A percentile compares a stretch with the other conserved stretches of the same genome.
These are phyloP conservation scores for Neurospora sp. DNA, from an alignment of 495 filamentous ascomycete species.

Conservation along the genomic window DNA sequence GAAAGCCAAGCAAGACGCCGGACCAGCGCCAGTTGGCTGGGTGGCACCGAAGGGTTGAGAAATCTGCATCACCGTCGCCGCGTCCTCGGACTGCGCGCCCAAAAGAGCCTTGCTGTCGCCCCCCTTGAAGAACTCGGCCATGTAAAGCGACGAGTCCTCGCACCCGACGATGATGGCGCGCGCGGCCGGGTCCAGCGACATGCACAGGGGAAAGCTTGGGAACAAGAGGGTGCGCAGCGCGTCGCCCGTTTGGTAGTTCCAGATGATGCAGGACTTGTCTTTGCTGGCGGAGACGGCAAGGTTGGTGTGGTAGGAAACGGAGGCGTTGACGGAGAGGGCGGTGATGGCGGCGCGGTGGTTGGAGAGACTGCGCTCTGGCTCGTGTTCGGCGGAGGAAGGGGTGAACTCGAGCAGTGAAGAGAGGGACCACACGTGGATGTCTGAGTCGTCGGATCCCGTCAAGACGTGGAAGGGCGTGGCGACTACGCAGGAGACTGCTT, in stretches of 20 bases:
- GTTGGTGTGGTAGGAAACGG: conserved; percentile 51
- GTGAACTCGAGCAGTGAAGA: conserved; percentile 54
- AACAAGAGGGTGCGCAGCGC: conserved; percentile 72
- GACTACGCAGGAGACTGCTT: conserved; percentile 67
- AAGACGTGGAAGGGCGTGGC: conserved; percentile 68
- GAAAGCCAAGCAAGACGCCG: conserved; percentile 51
- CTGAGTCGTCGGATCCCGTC: conserved; percentile 81
- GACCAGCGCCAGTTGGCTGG: conserved; percentile 39
- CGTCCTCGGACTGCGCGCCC: conserved; percentile 43
- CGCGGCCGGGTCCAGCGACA: conserved; percentile 74
- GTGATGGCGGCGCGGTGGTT: conserved; percentile 75
- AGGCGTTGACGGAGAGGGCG: conserved; percentile 56
- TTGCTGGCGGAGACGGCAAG: conserved; percentile 68
- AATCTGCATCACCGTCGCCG: conserved; percentile 41
- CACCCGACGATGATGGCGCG: conserved; percentile 74
- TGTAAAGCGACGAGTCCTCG: conserved; percentile 72
- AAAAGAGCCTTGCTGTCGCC: conserved; percentile 41
- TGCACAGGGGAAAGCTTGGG: conserved; percentile 55
- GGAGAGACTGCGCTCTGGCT: conserved; percentile 58
- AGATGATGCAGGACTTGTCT: conserved; percentile 74
- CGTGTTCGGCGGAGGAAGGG: conserved; percentile 34
- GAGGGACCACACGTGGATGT: conserved; percentile 83
- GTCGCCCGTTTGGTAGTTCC: conserved; percentile 75
- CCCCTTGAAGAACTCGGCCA: conserved; percentile 57
- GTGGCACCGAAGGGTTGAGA: conserved; percentile 52